These are phyloP conservation scores for Phlyctochytrium planicorne DNA, from an alignment of 192 early-diverging fungal species.

Conservation along the genomic window DNA sequence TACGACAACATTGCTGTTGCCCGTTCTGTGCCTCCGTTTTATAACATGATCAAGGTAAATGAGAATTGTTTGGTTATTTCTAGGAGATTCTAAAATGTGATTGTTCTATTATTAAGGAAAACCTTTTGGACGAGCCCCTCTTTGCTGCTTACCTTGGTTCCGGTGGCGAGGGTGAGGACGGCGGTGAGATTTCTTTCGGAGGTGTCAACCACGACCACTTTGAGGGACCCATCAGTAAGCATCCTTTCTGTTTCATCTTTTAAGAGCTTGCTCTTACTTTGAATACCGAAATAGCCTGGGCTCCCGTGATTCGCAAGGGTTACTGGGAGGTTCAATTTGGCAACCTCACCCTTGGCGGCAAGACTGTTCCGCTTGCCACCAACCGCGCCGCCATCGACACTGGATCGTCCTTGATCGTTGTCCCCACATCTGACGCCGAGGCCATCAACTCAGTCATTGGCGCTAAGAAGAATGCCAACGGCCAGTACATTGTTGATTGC, in stretches of 20 bases:
- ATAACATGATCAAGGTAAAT: slow-evolving; percentile 75
- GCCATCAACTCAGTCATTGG: slow-evolving; percentile 88
- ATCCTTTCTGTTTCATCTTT: not conserved
- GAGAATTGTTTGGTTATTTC: not conserved
- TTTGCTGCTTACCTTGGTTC: slow-evolving; percentile 90
- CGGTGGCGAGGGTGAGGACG: slow-evolving; percentile 62
- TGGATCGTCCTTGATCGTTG: slow-evolving; percentile 80
- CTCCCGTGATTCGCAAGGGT: slow-evolving; percentile 83
- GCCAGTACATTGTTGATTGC: slow-evolving; percentile 90
- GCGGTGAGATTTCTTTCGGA: slow-evolving; percentile 90
- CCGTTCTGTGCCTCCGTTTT: slow-evolving; percentile 90
- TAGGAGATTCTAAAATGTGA: not conserved
- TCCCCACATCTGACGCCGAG: slow-evolving; percentile 77
- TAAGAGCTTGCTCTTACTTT: slow-evolving; percentile 7
- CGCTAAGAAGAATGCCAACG: slow-evolving; percentile 88
- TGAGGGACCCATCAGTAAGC: slow-evolving; percentile 48
- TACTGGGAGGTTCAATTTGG: slow-evolving; percentile 97
- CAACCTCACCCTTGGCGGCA: slow-evolving; percentile 74
- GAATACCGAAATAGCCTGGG: slow-evolving; percentile 56
- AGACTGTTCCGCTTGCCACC: slow-evolving; percentile 50
- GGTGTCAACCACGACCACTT: slow-evolving; percentile 77
- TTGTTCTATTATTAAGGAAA: slow-evolving; percentile 40
- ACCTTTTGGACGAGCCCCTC: slow-evolving; percentile 77
- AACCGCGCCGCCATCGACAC: slow-evolving; percentile 78
- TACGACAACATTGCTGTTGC: slow-evolving; percentile 78